Evolutionary conservation across 73 alveolate genomes (phyloP).

Genomic region (Paramecium tetraurelia): DNA sequence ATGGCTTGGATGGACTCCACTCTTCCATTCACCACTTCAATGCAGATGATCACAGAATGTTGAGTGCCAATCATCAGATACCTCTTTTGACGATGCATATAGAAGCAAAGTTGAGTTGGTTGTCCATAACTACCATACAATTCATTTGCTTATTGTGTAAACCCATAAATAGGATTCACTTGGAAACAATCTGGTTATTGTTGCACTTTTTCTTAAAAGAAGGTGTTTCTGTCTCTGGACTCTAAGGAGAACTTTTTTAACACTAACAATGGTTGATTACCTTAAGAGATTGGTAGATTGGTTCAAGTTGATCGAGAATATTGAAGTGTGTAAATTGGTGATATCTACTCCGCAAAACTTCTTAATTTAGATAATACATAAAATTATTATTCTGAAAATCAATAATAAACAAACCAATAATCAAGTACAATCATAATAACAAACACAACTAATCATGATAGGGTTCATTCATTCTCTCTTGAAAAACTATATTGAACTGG

Average conservation of each 20-base stretch:
- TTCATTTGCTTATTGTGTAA: background rate
- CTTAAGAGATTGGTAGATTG: background rate
- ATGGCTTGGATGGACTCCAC: background rate
- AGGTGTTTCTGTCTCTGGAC: background rate
- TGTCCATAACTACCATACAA: background rate
- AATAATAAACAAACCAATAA: too few relatives aligned
- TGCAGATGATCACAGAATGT: background rate
- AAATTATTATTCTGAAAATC: background rate
- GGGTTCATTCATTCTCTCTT: too few relatives aligned
- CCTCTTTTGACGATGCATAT: background rate
- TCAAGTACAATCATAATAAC: too few relatives aligned
- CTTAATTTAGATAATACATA: conserved; percentile 41
- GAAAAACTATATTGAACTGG: too few relatives aligned
- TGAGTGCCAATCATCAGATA: background rate
- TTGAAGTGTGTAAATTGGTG: conserved; percentile 7
- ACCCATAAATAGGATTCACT: background rate
- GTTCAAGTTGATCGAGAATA: background rate
- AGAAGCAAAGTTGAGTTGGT: conserved; percentile 2
- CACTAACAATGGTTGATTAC: background rate
- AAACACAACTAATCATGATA: too few relatives aligned
- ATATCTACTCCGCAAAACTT: background rate
- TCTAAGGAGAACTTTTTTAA: background rate
- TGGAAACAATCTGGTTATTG: conserved; percentile 32
- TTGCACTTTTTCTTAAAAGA: background rate
- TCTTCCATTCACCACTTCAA: conserved; percentile 13